Conservation (phyloP, 306 rosid species). For the Cercis canadensis region DNA sequence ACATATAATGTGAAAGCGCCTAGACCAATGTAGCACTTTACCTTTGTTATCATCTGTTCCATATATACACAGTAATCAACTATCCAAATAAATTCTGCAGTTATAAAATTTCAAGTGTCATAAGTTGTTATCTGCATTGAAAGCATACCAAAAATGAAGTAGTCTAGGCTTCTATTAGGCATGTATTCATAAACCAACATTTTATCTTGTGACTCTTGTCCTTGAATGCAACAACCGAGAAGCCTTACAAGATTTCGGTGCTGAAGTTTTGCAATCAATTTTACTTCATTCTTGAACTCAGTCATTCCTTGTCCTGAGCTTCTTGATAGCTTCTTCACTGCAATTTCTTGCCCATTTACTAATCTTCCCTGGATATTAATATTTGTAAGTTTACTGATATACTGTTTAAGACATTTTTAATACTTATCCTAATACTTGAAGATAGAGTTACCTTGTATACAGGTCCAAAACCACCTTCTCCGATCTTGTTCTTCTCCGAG, state of each 20-base stretch:
- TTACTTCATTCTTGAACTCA: neutral
- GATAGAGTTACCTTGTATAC: slow-evolving; percentile 31
- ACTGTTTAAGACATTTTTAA: too few species aligned
- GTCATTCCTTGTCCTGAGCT: neutral
- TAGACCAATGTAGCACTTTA: neutral
- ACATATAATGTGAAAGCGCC: neutral
- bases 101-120: neutral
- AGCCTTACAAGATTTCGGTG: neutral
- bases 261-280: neutral
- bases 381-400: neutral
- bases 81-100: neutral
- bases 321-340: neutral
- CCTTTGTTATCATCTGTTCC: neutral
- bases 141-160: neutral
- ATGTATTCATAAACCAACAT: neutral
- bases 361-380: neutral
- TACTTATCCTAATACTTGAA: too few species aligned
- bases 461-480: slow-evolving; percentile 43
- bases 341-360: neutral
- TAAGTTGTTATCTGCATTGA: too few species aligned
- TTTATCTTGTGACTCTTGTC: neutral
- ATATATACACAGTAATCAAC: neutral
- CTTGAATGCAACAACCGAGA: neutral
- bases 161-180: neutral
- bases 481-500: slow-evolving; percentile 32